Conservation (phyloP, 306 rosid species). For the Sicyos baderoa region DNA sequence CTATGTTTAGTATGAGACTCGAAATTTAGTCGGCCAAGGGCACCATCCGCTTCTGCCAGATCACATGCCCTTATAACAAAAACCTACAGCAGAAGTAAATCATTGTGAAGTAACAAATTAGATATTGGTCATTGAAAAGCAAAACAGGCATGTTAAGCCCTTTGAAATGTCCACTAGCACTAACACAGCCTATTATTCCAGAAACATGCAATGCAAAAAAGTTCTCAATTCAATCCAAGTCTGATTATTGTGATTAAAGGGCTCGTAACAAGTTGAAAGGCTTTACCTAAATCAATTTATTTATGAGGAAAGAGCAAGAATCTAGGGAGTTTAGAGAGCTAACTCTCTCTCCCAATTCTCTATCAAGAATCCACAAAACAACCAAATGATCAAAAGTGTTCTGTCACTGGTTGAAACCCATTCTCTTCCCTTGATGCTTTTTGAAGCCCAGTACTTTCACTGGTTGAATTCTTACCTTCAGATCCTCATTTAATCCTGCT, state of each 20-base stretch:
- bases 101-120: slow-evolving; percentile 10
- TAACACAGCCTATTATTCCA: not conserved
- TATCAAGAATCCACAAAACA: too few relatives aligned
- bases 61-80: slow-evolving; percentile 48
- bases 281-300: too few relatives aligned
- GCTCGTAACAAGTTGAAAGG: not conserved
- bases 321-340: too few relatives aligned
- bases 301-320: too few relatives aligned
- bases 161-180: not conserved
- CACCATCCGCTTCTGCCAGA: slow-evolving; percentile 51
- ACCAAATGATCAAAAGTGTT: too few relatives aligned
- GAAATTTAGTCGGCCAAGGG: slow-evolving; percentile 35
- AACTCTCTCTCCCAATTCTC: too few relatives aligned
- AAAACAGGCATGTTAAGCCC: not conserved
- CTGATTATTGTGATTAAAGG: not conserved
- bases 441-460: too few relatives aligned
- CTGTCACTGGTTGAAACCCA: too few relatives aligned
- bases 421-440: too few relatives aligned
- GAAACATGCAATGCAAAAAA: not conserved
- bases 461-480: too few relatives aligned
- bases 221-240: not conserved
- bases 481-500: too few relatives aligned
- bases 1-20: slow-evolving; percentile 37
- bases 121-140: not conserved
- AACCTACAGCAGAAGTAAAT: slow-evolving; percentile 40